Evolutionary conservation across 176 grass and related monocot species (phyloP), one percentile per base, ranked within the genome.

Genomic region (Lolium rigidum): DNA sequence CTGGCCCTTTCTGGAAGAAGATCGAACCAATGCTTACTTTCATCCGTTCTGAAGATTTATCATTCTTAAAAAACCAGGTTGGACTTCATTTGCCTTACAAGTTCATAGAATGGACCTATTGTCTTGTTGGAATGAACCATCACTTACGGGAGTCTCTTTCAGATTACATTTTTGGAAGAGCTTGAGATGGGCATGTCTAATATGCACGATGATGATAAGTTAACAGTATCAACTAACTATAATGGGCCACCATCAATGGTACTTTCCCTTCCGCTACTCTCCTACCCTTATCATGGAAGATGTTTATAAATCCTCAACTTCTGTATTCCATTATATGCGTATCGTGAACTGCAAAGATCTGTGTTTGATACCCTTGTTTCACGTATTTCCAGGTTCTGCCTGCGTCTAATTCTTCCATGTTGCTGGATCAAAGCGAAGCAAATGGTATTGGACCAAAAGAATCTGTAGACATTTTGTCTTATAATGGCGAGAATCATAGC

Each of bases 31-130:
- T 79, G 87, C 92, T 95, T 79, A 77, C 88, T 86, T 82, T 76
- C 78, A 74, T 89, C n/a, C 78, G 86, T 52, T 80, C 59, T 24
- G 84, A 90, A 65, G 94, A 95, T 84, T 74, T 83, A 56, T 78
- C 78, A 26, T 95, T 91, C 67, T 82, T 93, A 65, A 89, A 75
- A 76, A 84, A 85, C 70, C 88, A 95, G 94, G 94, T 87, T 72
- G 68, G 70, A 70, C 37, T 81, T 54, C 81, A 68, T 78, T 78
- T 86, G 12, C 68, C 82, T 82, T 88, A 76, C 17, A n/a, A 74
- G 71, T 88, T 56, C 62, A 48, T 21, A 52, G 62, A 76, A 37
- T 50, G 58, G 76, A 81, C 48, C 80, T 76, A 49, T 88, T 68
- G 17, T 69, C 13, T 82, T 47, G 9, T 78, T 72, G 44, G 22